Conservation (phyloP, 805 yeast genomes). For the Wickerhamomyces alni region DNA sequence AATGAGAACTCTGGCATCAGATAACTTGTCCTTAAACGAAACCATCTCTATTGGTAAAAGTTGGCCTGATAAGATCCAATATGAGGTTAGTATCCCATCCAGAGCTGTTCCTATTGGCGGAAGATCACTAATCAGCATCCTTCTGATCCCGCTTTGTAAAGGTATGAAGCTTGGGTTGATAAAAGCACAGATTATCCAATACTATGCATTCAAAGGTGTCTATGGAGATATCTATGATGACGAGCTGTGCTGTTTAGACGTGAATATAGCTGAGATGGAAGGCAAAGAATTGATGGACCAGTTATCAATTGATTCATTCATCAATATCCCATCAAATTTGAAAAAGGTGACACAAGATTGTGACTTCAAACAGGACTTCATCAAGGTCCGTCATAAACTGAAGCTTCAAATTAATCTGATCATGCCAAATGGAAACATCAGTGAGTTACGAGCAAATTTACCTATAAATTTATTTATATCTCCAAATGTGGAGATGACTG, state of each 20-base stretch:
- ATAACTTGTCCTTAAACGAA: constrained; percentile 65
- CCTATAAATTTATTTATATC: constrained; percentile 68
- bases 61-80: constrained; percentile 87
- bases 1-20: constrained; percentile 76
- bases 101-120: constrained; percentile 87
- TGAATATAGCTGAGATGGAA: constrained; percentile 37
- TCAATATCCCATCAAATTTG: constrained; percentile 65
- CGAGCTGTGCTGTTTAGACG: constrained; percentile 55
- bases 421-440: constrained; percentile 73
- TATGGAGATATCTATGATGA: constrained; percentile 50
- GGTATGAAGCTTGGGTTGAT: constrained; percentile 68
- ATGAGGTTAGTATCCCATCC: constrained; percentile 77
- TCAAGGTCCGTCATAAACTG: constrained; percentile 79
- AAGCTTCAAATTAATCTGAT: constrained; percentile 64
- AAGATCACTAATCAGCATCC: constrained; percentile 57
- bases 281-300: constrained; percentile 39
- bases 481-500: constrained; percentile 64
- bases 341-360: constrained; percentile 79
- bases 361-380: constrained; percentile 49
- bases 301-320: constrained; percentile 57
- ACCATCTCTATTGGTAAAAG: constrained; percentile 87
- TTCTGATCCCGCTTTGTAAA: constrained; percentile 72
- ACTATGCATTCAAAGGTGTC: constrained; percentile 50
- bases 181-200: constrained; percentile 60
- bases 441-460: constrained; percentile 81